Evolutionary conservation across 1,284 basidiomycete species (phyloP), one percentile per base, ranked within the genome.

Genomic region (Anthracocystis panici-leucophaei): DNA sequence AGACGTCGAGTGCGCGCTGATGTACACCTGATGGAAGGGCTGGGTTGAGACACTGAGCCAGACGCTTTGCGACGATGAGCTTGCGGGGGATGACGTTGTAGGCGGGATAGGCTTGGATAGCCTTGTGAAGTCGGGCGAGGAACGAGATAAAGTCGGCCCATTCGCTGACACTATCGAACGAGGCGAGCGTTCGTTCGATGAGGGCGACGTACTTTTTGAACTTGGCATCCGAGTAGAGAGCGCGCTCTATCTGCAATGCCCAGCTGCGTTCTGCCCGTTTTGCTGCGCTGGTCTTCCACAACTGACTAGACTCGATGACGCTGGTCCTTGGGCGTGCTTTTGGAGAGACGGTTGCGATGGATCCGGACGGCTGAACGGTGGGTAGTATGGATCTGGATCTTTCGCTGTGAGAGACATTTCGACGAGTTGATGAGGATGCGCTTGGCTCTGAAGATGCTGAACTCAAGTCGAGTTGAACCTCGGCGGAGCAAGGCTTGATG

Each of bases 111-210:
- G 92, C 90, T 88, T 99, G 95, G 44, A 99, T 90, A 0, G 95
- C 93, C 89, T 98, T 99, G 77, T 97, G 90, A 64, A 99, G 87
- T 71, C 95, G 92, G 79, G 95, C 95, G 82, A 99, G 87, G 87
- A 99, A 99, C 46, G 96, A 92, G 84, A 98, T 98, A 86, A 96
- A 99, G 88, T 99, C 97, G 65, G 97, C 96, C 97, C 97, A 99
- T 87, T 99, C 97, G 70, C 96, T 93, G 69, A 98, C 94, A 83
- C 91, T 93, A 84, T 98, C 95, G 82, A 99, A 99, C 1, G 93
- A 92, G 75, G 91, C 92, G 29, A 99, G 88, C 74, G 93, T 93
- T 85, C 92, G 92, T 85, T 99, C 97, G 57, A 99, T 92, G 79
- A 93, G 91, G 57, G 91, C 90, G 0, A 91, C 89, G 86, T 95